phyloP scores from a whole-genome alignment of 257 asterid species.

The Solanum habrochaites region DNA sequence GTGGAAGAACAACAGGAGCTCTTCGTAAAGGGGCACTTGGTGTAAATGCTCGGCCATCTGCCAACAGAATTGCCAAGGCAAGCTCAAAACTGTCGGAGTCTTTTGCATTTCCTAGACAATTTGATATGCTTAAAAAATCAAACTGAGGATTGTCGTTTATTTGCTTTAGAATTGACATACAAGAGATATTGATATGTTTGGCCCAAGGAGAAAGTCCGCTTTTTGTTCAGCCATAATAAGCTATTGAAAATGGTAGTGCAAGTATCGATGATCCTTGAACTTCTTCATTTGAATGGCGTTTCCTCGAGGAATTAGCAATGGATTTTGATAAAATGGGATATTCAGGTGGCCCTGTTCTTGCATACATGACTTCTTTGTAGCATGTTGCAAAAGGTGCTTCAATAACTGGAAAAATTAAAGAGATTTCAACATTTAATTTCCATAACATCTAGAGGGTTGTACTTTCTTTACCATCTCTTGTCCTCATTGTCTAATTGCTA shows the following conservation, averaged over 20 bases:
- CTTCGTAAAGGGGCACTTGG: slow-evolving; percentile 68
- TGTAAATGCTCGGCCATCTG: slow-evolving; percentile 53
- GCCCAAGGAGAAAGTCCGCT: slow-evolving; percentile 30
- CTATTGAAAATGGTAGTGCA: slow-evolving; percentile 17
- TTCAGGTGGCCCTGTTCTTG: slow-evolving; percentile 3
- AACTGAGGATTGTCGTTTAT: slow-evolving; percentile 25
- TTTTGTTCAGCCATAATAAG: slow-evolving; percentile 12
- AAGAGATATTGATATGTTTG: slow-evolving; percentile 26
- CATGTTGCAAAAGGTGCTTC: slow-evolving; percentile 32
- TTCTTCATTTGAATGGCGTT: slow-evolving; percentile 19
- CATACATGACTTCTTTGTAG: background rate
- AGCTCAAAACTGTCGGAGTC: slow-evolving; percentile 66
- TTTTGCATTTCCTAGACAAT: slow-evolving; percentile 45
- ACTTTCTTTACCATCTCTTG: slow-evolving; percentile 12
- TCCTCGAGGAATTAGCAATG: slow-evolving; percentile 24
- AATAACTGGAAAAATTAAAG: slow-evolving; percentile 18
- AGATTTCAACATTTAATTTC: slow-evolving; percentile 25
- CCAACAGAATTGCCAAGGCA: slow-evolving; percentile 89
- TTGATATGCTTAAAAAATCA: slow-evolving; percentile 33
- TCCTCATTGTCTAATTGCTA: slow-evolving; percentile 25
- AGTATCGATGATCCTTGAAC: slow-evolving; percentile 26
- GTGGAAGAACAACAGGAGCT: slow-evolving; percentile 70
- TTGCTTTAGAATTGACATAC: slow-evolving; percentile 26
- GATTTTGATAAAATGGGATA: slow-evolving; percentile 31
- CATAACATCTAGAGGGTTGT: slow-evolving; percentile 27